Evolutionary conservation across 805 yeast genomes (phyloP).

Genomic region (Yarrowia osloensis): DNA sequence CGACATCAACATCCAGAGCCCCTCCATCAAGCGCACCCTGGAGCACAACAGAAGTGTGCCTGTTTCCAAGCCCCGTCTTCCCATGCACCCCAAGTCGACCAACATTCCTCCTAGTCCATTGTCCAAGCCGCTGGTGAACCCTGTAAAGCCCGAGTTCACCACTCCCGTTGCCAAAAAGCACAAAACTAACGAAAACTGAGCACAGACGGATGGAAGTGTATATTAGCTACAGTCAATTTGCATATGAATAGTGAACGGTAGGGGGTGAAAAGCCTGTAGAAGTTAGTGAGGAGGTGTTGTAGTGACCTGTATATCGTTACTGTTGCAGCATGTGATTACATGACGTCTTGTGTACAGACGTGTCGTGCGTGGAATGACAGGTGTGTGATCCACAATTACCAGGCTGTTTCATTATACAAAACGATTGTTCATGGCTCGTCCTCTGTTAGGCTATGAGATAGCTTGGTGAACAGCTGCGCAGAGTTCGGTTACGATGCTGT

Average conservation of each 20-base stretch:
- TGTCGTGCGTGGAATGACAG: too few species aligned
- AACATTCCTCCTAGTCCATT: constrained; percentile 26
- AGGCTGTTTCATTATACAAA: too few species aligned
- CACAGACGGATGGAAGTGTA: background rate
- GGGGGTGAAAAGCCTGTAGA: too few species aligned
- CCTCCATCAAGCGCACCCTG: constrained; percentile 14
- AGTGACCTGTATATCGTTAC: too few species aligned
- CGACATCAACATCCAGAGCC: constrained; percentile 24
- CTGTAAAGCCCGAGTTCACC: constrained; percentile 7
- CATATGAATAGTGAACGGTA: background rate
- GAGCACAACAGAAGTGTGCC: constrained; percentile 11
- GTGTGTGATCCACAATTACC: too few species aligned
- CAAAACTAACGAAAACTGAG: constrained; percentile 1
- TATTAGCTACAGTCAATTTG: background rate
- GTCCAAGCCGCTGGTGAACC: background rate
- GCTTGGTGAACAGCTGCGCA: too few species aligned
- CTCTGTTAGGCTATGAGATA: too few species aligned
- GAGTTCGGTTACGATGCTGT: too few species aligned
- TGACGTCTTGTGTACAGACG: too few species aligned
- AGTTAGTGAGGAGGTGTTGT: too few species aligned
- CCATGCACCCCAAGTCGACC: constrained; percentile 28
- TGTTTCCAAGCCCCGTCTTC: background rate
- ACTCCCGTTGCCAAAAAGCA: constrained; percentile 17
- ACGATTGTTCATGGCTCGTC: too few species aligned
- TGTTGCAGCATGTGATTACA: too few species aligned